Evolutionary conservation across 495 filamentous ascomycete species (phyloP).

Genomic region (Aspergillus carlsbadensis): DNA sequence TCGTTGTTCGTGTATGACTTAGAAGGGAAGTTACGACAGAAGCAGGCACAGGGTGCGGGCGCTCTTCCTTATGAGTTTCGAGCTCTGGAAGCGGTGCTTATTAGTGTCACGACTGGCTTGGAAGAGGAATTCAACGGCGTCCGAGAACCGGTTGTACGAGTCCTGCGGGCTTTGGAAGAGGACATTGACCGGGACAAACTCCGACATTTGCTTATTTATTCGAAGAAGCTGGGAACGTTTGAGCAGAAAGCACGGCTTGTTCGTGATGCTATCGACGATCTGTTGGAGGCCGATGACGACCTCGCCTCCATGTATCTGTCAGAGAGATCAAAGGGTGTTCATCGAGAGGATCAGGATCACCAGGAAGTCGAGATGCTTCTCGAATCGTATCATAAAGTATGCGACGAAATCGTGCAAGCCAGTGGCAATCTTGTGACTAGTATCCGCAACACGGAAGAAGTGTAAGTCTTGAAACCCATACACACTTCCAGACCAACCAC

Average conservation of each 20-base stretch:
- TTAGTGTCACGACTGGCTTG: slow-evolving; percentile 74
- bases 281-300: slow-evolving; percentile 97
- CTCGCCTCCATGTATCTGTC: slow-evolving; percentile 92
- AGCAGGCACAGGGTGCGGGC: slow-evolving; percentile 45
- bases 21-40: slow-evolving; percentile 62
- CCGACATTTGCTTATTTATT: slow-evolving; percentile 83
- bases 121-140: slow-evolving; percentile 94
- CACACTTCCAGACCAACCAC: neutral
- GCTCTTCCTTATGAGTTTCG: slow-evolving; percentile 65
- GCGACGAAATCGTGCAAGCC: slow-evolving; percentile 95
- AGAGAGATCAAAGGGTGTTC: slow-evolving; percentile 73
- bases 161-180: slow-evolving; percentile 88
- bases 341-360: slow-evolving; percentile 82
- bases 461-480: too few species aligned
- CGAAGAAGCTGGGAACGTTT: slow-evolving; percentile 93
- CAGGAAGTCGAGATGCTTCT: slow-evolving; percentile 95
- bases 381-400: slow-evolving; percentile 96
- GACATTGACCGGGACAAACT: slow-evolving; percentile 96
- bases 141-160: slow-evolving; percentile 83
- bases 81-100: slow-evolving; percentile 54
- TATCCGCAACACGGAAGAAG: slow-evolving; percentile 97
- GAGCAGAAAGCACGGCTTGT: slow-evolving; percentile 96
- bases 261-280: slow-evolving; percentile 90
- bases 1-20: slow-evolving; percentile 95
- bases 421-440: slow-evolving; percentile 90